phyloP scores from a whole-genome alignment of 805 yeast species.

The Wickerhamomyces ciferrii region DNA sequence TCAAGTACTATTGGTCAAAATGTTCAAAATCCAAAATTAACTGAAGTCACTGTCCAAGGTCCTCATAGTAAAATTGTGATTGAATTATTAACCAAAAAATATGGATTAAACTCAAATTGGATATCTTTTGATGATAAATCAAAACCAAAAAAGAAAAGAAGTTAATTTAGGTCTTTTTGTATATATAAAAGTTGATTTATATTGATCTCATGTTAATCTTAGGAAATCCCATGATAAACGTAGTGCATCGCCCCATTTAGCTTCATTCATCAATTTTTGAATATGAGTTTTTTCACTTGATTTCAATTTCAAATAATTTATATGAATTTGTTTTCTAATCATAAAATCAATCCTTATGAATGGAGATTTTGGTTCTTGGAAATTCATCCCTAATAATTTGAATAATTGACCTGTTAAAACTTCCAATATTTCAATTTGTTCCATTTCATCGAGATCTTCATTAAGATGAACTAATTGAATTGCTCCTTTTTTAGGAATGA shows the following conservation, averaged over 20 bases:
- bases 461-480: background rate
- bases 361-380: slow-evolving; percentile 8
- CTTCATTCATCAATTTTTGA: background rate
- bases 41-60: slow-evolving; percentile 87
- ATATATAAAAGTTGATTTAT: too few relatives aligned
- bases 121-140: slow-evolving; percentile 60
- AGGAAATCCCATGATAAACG: background rate
- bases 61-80: slow-evolving; percentile 65
- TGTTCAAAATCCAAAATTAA: slow-evolving; percentile 44
- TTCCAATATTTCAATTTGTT: slow-evolving; percentile 10
- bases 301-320: slow-evolving; percentile 3
- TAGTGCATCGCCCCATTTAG: slow-evolving; percentile 6
- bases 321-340: slow-evolving; percentile 8
- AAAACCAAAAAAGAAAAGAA: slow-evolving; percentile 45
- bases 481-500: background rate
- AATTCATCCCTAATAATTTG: slow-evolving; percentile 7
- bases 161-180: background rate
- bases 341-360: slow-evolving; percentile 10
- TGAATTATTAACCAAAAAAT: slow-evolving; percentile 48
- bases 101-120: slow-evolving; percentile 63
- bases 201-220: background rate
- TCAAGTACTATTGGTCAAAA: slow-evolving; percentile 71
- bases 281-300: too few relatives aligned
- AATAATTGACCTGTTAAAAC: slow-evolving; percentile 6
- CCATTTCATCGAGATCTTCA: slow-evolving; percentile 3